phyloP scores from a whole-genome alignment of 768 basidiomycete genomes.

The Cystofilobasidium bisporidii region DNA sequence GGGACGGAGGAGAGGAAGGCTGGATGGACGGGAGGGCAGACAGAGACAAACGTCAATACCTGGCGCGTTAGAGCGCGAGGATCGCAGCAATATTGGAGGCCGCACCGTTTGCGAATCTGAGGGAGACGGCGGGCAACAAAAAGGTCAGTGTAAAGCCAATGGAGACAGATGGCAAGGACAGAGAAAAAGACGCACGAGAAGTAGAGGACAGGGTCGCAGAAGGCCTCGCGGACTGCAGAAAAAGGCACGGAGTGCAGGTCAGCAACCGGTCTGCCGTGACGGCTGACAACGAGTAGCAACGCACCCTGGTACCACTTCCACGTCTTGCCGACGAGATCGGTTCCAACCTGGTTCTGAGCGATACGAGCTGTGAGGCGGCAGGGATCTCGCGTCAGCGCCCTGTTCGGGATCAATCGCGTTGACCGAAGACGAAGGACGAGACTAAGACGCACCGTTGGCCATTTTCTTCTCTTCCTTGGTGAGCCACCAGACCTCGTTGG shows the following conservation, averaged over 20 bases:
- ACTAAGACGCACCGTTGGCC: conserved; percentile 21
- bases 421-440: neutral
- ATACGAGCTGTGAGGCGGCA: conserved; percentile 9
- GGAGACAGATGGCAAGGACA: too few species aligned
- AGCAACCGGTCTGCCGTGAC: neutral
- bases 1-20: conserved; percentile 30
- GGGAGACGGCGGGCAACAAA: too few species aligned
- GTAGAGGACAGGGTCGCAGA: conserved; percentile 29
- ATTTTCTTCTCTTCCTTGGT: conserved; percentile 30
- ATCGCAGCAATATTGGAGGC: too few species aligned
- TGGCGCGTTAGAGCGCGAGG: too few species aligned
- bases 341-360: conserved; percentile 29
- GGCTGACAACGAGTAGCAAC: too few species aligned
- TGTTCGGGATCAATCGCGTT: too few species aligned
- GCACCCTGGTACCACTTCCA: conserved; percentile 32
- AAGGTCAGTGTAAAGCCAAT: too few species aligned
- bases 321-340: conserved; percentile 24
- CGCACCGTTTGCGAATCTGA: too few species aligned
- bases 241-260: neutral
- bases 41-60: too few species aligned
- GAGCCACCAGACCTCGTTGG: conserved; percentile 33
- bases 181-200: conserved; percentile 24
- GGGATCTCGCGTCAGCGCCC: too few species aligned
- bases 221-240: conserved; percentile 26
- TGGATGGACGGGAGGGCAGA: conserved; percentile 1